Percentiles rank a stretch among this genome's conserved stretches.
phyloP scores from a whole-genome alignment of 495 filamentous ascomycete species.

The Penicillium herquei region DNA sequence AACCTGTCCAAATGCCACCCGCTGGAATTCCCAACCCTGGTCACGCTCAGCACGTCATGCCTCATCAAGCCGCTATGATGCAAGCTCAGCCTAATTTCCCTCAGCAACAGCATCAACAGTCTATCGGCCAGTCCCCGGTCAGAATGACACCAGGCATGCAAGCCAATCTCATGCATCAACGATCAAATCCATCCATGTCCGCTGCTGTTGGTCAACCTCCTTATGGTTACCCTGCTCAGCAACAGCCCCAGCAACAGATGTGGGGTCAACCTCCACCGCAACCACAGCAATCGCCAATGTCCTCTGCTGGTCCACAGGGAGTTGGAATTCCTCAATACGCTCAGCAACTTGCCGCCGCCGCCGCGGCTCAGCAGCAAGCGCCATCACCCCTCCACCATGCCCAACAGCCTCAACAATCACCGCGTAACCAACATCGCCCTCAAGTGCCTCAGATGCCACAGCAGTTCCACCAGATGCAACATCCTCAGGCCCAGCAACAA shows the following conservation, averaged over 20 bases:
- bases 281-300: constrained; percentile 50
- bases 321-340: constrained; percentile 46
- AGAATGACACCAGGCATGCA: constrained; percentile 43
- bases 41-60: constrained; percentile 40
- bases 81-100: constrained; percentile 33
- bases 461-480: constrained; percentile 46
- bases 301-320: constrained; percentile 41
- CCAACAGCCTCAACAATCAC: constrained; percentile 48
- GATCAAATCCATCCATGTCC: constrained; percentile 41
- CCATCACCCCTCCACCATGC: constrained; percentile 44
- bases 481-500: constrained; percentile 59
- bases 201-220: constrained; percentile 37
- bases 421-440: constrained; percentile 46
- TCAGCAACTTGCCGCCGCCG: constrained; percentile 26
- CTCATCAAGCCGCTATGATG: constrained; percentile 43
- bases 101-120: constrained; percentile 39
- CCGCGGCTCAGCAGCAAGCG: constrained; percentile 37
- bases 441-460: constrained; percentile 43
- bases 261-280: constrained; percentile 57
- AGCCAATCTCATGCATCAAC: constrained; percentile 48
- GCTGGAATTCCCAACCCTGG: constrained; percentile 36
- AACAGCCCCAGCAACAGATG: constrained; percentile 42
- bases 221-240: constrained; percentile 49
- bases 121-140: constrained; percentile 44
- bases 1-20: constrained; percentile 40